Conservation (phyloP, 2,329 filamentous ascomycete species). For the Botrytis medusae region DNA sequence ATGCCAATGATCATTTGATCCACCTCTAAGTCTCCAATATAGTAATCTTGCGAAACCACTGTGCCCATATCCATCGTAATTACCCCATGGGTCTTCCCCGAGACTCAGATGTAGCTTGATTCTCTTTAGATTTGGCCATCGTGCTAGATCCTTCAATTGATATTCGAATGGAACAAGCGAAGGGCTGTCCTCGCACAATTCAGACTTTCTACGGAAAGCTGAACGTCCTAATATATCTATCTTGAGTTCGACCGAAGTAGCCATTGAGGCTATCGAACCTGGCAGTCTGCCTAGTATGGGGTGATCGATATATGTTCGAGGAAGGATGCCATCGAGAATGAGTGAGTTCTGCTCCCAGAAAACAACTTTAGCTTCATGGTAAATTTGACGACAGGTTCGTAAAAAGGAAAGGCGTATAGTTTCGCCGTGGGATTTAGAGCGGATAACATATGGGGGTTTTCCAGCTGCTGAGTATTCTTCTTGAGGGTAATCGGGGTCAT, state of each 20-base stretch:
- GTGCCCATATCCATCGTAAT: slow-evolving; percentile 19
- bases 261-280: slow-evolving; percentile 10
- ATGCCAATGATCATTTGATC: slow-evolving; percentile 19
- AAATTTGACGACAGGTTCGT: slow-evolving; percentile 22
- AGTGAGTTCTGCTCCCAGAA: slow-evolving; percentile 23
- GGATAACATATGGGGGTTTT: slow-evolving; percentile 17
- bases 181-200: slow-evolving; percentile 1
- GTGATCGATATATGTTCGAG: slow-evolving; percentile 12
- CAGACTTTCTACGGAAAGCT: slow-evolving; percentile 16
- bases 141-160: slow-evolving; percentile 18
- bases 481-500: slow-evolving; percentile 10
- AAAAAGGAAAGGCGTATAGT: slow-evolving; percentile 17
- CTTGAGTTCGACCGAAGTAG: slow-evolving; percentile 18
- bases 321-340: slow-evolving; percentile 17
- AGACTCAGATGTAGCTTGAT: slow-evolving; percentile 20
- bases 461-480: slow-evolving; percentile 8
- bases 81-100: slow-evolving; percentile 18
- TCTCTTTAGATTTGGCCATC: slow-evolving; percentile 20
- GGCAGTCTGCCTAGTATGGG: slow-evolving; percentile 15
- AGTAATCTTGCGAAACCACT: slow-evolving; percentile 21
- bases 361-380: slow-evolving; percentile 15
- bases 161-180: slow-evolving; percentile 20
- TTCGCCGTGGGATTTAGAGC: slow-evolving; percentile 17
- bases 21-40: slow-evolving; percentile 11
- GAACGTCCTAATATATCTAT: slow-evolving; percentile 18